phyloP scores from a whole-genome alignment of 495 filamentous ascomycete genomes.

The Podospora australis region DNA sequence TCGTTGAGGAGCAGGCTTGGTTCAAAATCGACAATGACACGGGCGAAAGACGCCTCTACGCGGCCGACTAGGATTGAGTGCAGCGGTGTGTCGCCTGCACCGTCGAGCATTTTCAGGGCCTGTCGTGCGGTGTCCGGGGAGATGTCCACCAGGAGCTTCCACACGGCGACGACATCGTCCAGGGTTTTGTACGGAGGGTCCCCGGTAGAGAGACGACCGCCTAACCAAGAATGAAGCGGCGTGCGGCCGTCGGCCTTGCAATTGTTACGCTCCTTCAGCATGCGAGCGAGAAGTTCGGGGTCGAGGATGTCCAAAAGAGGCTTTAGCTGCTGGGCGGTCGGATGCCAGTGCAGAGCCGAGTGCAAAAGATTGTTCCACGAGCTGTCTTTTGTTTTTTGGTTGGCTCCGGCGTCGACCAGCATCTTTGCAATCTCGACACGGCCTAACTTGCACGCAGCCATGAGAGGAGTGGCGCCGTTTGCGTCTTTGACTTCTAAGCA shows the following conservation, averaged over 20 bases:
- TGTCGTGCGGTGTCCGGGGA: slow-evolving; percentile 32
- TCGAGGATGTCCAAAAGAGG: slow-evolving; percentile 50
- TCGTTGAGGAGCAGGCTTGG: slow-evolving; percentile 57
- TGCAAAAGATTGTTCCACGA: slow-evolving; percentile 56
- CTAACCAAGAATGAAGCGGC: slow-evolving; percentile 35
- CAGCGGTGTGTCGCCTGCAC: slow-evolving; percentile 58
- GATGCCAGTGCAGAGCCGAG: slow-evolving; percentile 35
- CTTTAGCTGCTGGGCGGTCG: slow-evolving; percentile 25
- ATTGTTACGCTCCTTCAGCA: slow-evolving; percentile 35
- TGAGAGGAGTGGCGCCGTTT: slow-evolving; percentile 54
- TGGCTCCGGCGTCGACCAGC: slow-evolving; percentile 57
- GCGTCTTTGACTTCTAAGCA: slow-evolving; percentile 50
- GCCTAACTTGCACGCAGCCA: slow-evolving; percentile 48
- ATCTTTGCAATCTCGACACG: slow-evolving; percentile 48
- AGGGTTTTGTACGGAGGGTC: background rate
- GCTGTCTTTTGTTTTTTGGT: slow-evolving; percentile 51
- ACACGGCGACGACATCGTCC: slow-evolving; percentile 18
- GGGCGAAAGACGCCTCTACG: slow-evolving; percentile 28
- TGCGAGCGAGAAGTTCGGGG: slow-evolving; percentile 29
- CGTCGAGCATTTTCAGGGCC: slow-evolving; percentile 57
- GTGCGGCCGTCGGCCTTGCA: slow-evolving; percentile 30
- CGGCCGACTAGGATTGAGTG: slow-evolving; percentile 47
- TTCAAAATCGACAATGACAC: slow-evolving; percentile 47
- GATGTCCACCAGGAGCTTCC: slow-evolving; percentile 44
- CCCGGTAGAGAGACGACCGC: background rate